These are phyloP conservation scores for Fusarium pilosicola DNA, from an alignment of 2,329 filamentous ascomycete genomes.

Conservation along the genomic window DNA sequence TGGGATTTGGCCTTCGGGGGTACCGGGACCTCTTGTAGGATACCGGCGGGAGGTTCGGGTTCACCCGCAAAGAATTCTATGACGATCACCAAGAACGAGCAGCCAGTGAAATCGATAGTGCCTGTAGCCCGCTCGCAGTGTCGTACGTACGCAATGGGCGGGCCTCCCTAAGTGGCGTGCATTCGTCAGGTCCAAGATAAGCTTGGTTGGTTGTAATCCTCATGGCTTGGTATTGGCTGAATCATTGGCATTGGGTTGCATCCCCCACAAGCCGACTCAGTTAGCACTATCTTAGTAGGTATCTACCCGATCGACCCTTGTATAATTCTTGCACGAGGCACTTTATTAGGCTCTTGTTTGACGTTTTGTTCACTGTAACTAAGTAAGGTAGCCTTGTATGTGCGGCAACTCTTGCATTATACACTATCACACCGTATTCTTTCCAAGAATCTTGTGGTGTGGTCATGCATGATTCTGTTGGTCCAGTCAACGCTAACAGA, in stretches of 20 bases:
- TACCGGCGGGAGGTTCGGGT: background rate
- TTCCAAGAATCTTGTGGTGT: background rate
- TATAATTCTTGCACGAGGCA: background rate
- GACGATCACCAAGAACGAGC: constrained; percentile 1
- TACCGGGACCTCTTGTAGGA: constrained; percentile 3
- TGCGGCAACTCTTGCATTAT: background rate
- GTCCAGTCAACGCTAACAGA: constrained; percentile 19
- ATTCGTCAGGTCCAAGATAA: constrained; percentile 11
- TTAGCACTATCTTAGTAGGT: background rate
- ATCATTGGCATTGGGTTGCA: background rate
- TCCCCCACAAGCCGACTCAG: constrained; percentile 18
- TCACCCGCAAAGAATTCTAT: background rate
- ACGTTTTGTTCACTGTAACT: background rate
- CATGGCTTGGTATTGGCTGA: constrained; percentile 9
- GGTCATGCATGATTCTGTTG: constrained; percentile 5
- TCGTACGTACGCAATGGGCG: constrained; percentile 20
- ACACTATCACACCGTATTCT: constrained; percentile 11
- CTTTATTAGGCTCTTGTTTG: background rate
- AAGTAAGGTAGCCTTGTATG: background rate
- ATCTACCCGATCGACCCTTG: background rate
- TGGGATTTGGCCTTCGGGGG: background rate
- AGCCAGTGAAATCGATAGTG: background rate
- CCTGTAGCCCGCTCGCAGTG: background rate
- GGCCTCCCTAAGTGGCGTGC: constrained; percentile 7
- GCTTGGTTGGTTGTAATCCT: constrained; percentile 3